Evolutionary conservation across 73 alveolate species (phyloP), one percentile per base, ranked within the genome.

Genomic region (Paramecium sexaurelia): DNA sequence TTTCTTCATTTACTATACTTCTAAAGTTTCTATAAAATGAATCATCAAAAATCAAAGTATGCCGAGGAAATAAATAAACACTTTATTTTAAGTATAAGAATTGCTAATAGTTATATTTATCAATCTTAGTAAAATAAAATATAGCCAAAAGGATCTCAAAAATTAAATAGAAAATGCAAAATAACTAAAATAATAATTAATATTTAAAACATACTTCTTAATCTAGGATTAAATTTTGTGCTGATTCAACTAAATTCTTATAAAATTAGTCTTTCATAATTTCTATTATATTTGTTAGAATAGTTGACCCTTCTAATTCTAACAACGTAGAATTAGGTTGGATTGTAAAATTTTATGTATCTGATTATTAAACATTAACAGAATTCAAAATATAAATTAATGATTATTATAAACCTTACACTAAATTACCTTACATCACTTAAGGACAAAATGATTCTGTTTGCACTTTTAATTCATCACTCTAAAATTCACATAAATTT

Each of bases 221-320:
- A 35, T 71, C 6, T 32, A 33, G 15, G 8, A 71, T 71, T 33
- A 71, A n/a, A 35, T 2, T 37, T 71, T 71, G 15, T 5, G 86
- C 35, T 33, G 56, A n/a, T 1, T 19, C 19, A 1, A 71, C 56
- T 13, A 71, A 17, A 71, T 71, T 71, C 0, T 71, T 40, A 71
- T 35, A 71, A 32, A 71, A 35, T 71, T 71, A 27, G 7, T 71
- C 13, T 71, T 13, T 71, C 56, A 71, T 35, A 2, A 20, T 35
- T 15, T 32, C 43, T 13, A 71, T 32, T 6, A 78, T 40, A 43
- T 78, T 32, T 29, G 90, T 45, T 11, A 45, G 13, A 17, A 78
- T 22, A 3, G 90, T 78, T 10, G 90, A 32, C 7, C 90, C 90
- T 43, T 78, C 90, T 40, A 78, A 43, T 5, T 78, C 90, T 11